Base-by-base conservation (phyloP, 108 stramenopile genomes). In the Pseudonitzschia delicatissima region DNA sequence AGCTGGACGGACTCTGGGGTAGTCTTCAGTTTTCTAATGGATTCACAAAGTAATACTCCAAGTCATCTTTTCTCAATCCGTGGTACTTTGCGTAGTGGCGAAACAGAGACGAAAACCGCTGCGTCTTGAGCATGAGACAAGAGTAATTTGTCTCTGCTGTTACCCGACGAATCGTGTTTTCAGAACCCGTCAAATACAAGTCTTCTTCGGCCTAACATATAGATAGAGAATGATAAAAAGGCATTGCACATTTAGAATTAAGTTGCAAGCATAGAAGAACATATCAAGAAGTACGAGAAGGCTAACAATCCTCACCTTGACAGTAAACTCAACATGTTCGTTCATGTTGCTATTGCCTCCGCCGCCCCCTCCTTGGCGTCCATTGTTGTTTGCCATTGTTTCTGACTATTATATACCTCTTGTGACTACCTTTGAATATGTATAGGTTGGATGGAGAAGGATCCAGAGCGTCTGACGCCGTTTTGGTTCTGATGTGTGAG, bases 1-100 rank as follows among this genome's bases (percentile, higher is more conserved):
- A 96, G 69, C 55, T 96, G 95, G 11, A 96, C 95, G 31, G 82
- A 76, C 62, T 93, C 92, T 25, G 95, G 95, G 17, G 95, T 96
- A 62, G 93, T 92, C 47, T 48, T 53, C 96, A 95, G 61, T 94
- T 92, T 79, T 93, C 94, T 28, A 98, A 73, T 51, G 87, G 84
- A 62, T 96, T 92, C 44, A 95, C 95, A 72, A 98, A 98, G 72
- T 91, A 96, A 61, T 96, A 98, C 57, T 96, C 96, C 20, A 98
- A 67, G 68, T 95, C 96, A 48, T 99, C 98, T 77, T 99, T 99
- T 31, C 95, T 69, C 49, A 99, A 65, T 12, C 98, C 98, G 71
- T 99, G 96, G 76, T 99, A 97, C 71, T 99, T 99, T 57, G 97
- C 98, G 71, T 99, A 99, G 77, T 99, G 98, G 28, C 97, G 95